Conservation (phyloP, 345 rosid genomes). For the Hypericum perforatum region DNA sequence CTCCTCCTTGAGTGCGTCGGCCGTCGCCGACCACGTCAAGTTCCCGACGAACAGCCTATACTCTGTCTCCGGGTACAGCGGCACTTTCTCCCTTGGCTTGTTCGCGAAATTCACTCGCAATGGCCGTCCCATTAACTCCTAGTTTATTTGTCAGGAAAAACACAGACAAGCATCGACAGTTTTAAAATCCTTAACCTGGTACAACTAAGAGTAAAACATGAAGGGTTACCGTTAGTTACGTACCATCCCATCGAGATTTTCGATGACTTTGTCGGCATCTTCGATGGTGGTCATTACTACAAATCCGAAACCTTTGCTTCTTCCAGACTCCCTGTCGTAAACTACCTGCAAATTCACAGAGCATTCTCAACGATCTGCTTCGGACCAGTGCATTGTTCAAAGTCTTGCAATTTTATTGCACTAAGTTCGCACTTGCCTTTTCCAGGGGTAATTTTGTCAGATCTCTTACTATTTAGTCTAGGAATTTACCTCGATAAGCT, state of each 20-base stretch:
- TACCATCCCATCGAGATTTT: constrained; percentile 90
- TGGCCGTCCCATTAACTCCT: constrained; percentile 62
- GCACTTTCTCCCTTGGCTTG: constrained; percentile 52
- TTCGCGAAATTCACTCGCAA: constrained; percentile 73
- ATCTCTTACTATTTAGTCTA: too few species aligned
- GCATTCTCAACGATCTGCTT: too few species aligned
- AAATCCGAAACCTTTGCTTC: constrained; percentile 85
- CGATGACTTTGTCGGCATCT: constrained; percentile 55
- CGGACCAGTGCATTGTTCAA: too few species aligned
- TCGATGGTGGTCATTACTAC: constrained; percentile 83
- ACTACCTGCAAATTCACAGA: constrained; percentile 40
- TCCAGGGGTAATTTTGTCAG: too few species aligned
- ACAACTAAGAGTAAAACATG: not conserved
- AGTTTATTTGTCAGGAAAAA: constrained; percentile 6
- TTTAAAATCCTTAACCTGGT: not conserved
- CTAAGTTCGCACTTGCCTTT: too few species aligned
- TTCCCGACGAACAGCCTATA: constrained; percentile 77
- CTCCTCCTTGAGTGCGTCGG: constrained; percentile 55
- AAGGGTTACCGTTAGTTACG: constrained; percentile 12
- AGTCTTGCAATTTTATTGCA: too few species aligned
- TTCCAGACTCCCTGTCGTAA: constrained; percentile 68
- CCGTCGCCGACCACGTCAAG: constrained; percentile 74
- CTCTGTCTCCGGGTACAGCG: constrained; percentile 78
- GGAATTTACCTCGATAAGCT: constrained; percentile 80
- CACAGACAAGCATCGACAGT: not conserved